Base-by-base conservation (phyloP, 2,329 filamentous ascomycete genomes). In the Diaporthe nobilis region DNA sequence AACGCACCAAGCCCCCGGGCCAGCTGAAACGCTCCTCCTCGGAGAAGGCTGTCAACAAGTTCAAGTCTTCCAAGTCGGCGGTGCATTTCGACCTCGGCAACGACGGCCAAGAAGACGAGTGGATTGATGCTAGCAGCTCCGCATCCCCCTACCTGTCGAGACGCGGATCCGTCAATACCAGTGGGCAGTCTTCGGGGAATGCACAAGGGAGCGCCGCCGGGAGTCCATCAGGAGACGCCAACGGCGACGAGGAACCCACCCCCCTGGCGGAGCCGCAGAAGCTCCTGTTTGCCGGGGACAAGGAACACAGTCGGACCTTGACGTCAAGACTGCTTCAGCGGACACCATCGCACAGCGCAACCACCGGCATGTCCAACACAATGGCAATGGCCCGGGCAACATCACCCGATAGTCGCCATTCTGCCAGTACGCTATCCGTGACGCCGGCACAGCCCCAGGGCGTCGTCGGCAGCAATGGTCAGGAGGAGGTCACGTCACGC, bases 241-340 rank as follows among this genome's bases (percentile, higher is more conserved):
- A 67, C 53, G 67, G 70, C 8, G 72, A 78, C 75, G 73, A 78
- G 55, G 75, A 78, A 53, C 61, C 75, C 8, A 74, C 75, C 4
- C 75, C 77, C 15, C 68, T 76, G n/a, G 82, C 71, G 65, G 80
- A 75, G 28, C 73, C 76, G 42, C 74, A 77, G 55, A 75, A 51
- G 63, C 61, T 71, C 47, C 77, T 80, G 79, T 71, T 86, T 53
- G 85, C 84, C 74, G 83, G 87, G 75, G 86, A 85, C 42, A 80
- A 83, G 20, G 86, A 87, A 49, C 92, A 92, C 80, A 92, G 91
- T 76, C 90, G 92, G 79, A 90, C 92, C 77, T 89, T 94, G 71
- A 94, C 93, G 9, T 92, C 92, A 42, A 88, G 92, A 75, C 84
- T 94, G 51, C 87, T 95, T 2, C 90, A 93, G 80, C 89, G 93